Conservation (phyloP, 1,284 basidiomycete genomes). For the Ganoderma meredithae region DNA sequence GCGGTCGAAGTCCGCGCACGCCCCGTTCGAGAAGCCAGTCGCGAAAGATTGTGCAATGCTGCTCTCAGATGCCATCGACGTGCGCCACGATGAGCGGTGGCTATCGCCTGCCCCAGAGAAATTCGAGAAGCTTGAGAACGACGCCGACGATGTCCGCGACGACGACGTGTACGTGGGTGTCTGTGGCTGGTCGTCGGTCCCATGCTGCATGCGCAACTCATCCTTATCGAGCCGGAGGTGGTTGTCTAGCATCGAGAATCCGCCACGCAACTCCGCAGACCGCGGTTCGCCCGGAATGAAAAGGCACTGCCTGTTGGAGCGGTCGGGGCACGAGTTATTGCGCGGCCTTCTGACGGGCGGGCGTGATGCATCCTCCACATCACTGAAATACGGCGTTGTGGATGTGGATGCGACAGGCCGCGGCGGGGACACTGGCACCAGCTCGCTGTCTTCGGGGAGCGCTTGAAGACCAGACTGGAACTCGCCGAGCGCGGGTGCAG, state of each 20-base stretch:
- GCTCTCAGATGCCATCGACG: conserved; percentile 31
- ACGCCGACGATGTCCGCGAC: conserved; percentile 33
- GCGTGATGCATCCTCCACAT: conserved; percentile 25
- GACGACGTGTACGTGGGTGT: conserved; percentile 24
- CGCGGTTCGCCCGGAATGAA: conserved; percentile 30
- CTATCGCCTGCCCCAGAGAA: conserved; percentile 25
- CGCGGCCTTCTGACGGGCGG: conserved; percentile 31
- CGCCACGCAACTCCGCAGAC: conserved; percentile 15
- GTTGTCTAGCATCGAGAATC: conserved; percentile 14
- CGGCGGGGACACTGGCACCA: conserved; percentile 32
- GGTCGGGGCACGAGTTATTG: conserved; percentile 34
- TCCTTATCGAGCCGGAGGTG: conserved; percentile 21
- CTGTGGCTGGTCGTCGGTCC: conserved; percentile 9
- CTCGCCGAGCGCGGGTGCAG: conserved; percentile 33
- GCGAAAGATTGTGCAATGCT: conserved; percentile 32
- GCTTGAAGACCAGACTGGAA: conserved; percentile 46
- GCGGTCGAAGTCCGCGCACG: conserved; percentile 30
- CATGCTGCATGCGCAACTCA: background rate
- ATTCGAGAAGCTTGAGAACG: conserved; percentile 34
- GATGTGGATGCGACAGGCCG: background rate
- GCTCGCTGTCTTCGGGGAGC: conserved; percentile 59
- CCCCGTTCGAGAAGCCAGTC: conserved; percentile 30
- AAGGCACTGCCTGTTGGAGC: conserved; percentile 36
- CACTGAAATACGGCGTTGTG: conserved; percentile 8
- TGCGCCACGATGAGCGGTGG: conserved; percentile 38